Evolutionary conservation across 495 filamentous ascomycete species (phyloP).

Genomic region (Penicillium soppii): DNA sequence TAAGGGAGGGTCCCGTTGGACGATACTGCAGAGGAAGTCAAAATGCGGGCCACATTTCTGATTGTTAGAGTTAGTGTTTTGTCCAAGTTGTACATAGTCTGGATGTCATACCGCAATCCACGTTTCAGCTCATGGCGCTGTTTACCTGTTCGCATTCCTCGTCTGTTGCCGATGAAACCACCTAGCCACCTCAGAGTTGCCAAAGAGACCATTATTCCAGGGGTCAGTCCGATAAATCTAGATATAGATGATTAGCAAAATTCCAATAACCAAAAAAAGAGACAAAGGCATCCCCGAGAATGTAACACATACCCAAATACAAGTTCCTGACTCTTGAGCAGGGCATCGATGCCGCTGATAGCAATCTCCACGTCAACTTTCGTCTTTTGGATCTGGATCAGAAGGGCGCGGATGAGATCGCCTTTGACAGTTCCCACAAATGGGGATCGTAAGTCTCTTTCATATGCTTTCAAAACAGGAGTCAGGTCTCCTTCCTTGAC

Average conservation of each 20-base stretch:
- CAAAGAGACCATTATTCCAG: slow-evolving; percentile 81
- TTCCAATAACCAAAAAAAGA: background rate
- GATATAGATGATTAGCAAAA: slow-evolving; percentile 18
- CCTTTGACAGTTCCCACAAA: slow-evolving; percentile 77
- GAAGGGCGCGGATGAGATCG: slow-evolving; percentile 82
- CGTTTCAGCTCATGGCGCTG: slow-evolving; percentile 65
- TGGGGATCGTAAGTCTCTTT: slow-evolving; percentile 77
- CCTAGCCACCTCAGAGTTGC: slow-evolving; percentile 70
- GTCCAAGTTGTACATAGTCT: background rate
- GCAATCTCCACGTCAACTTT: slow-evolving; percentile 98
- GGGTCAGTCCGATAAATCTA: slow-evolving; percentile 86
- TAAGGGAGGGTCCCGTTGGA: slow-evolving; percentile 70
- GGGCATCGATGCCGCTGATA: slow-evolving; percentile 86
- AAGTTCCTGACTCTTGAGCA: slow-evolving; percentile 93
- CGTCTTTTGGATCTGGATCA: slow-evolving; percentile 97
- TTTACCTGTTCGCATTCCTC: slow-evolving; percentile 58
- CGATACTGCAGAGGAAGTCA: slow-evolving; percentile 56
- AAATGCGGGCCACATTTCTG: slow-evolving; percentile 79
- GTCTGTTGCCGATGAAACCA: slow-evolving; percentile 63
- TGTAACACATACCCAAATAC: slow-evolving; percentile 70
- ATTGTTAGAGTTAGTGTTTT: background rate
- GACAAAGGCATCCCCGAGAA: background rate
- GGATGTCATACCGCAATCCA: slow-evolving; percentile 59
- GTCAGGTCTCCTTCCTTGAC: slow-evolving; percentile 92
- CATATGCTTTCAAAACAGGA: slow-evolving; percentile 85